Percentiles rank a stretch among this genome's conserved stretches.
These are phyloP conservation scores for Glycyrrhiza uralensis DNA, from an alignment of 306 rosid species.

Conservation along the genomic window DNA sequence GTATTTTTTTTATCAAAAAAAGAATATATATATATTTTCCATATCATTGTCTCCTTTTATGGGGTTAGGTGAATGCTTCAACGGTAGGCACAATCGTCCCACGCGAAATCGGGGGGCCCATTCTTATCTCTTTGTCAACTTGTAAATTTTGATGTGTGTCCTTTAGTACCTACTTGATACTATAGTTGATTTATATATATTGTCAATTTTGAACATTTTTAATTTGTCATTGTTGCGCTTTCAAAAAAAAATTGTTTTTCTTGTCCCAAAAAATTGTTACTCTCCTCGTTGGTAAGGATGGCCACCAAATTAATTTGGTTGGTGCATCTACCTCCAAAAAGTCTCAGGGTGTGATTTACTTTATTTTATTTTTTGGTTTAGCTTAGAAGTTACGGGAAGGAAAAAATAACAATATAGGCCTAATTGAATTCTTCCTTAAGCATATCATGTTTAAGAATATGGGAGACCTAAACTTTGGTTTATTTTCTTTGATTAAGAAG, in stretches of 20 bases:
- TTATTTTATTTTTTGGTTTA: background rate
- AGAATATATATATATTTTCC: too few relatives aligned
- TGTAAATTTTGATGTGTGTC: background rate
- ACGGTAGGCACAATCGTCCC: background rate
- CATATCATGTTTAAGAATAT: background rate
- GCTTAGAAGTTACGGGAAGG: background rate
- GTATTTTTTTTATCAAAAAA: background rate
- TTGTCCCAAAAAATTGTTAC: background rate
- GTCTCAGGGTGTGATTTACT: background rate
- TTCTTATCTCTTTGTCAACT: constrained; percentile 10
- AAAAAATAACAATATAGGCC: background rate
- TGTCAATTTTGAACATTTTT: background rate
- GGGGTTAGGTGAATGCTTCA: background rate
- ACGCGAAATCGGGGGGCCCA: background rate
- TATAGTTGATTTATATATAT: background rate
- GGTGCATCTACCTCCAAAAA: constrained; percentile 12
- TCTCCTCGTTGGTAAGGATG: background rate
- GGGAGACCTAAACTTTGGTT: background rate
- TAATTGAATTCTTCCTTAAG: background rate
- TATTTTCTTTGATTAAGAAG: background rate
- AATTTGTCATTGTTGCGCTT: background rate
- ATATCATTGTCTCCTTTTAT: too few relatives aligned
- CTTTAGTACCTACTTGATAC: background rate
- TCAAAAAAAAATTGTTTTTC: background rate
- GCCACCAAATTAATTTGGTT: background rate